These are phyloP conservation scores for Hypoxylon sp. DNA, from an alignment of 2,329 filamentous ascomycete genomes.

Conservation along the genomic window DNA sequence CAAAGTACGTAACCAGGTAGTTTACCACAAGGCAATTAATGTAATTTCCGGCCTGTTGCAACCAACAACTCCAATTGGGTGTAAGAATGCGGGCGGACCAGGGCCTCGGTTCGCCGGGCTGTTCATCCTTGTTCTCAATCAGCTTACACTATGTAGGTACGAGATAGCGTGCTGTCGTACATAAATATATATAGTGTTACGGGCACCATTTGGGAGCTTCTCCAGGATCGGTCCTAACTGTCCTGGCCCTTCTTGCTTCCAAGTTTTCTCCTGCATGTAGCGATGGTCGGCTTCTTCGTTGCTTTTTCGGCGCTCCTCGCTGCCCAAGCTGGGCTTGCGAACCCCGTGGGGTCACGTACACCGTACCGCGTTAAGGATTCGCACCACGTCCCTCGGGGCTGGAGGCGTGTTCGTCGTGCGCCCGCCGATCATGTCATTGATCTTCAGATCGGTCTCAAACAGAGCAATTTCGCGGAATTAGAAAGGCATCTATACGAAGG, in stretches of 20 bases:
- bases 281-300: constrained; percentile 49
- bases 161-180: constrained; percentile 35
- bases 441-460: constrained; percentile 71
- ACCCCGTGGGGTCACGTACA: constrained; percentile 48
- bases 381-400: constrained; percentile 66
- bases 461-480: constrained; percentile 68
- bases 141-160: constrained; percentile 35
- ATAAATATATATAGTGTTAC: constrained; percentile 34
- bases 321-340: constrained; percentile 47
- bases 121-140: constrained; percentile 30
- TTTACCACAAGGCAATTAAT: constrained; percentile 28
- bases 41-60: constrained; percentile 39
- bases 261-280: constrained; percentile 20
- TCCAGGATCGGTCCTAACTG: constrained; percentile 19
- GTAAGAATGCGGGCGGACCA: constrained; percentile 25
- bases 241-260: constrained; percentile 17
- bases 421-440: constrained; percentile 65
- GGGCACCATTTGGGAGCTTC: constrained; percentile 2
- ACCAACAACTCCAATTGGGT: constrained; percentile 35
- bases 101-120: constrained; percentile 8
- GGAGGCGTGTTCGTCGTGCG: constrained; percentile 64
- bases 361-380: constrained; percentile 66
- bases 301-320: constrained; percentile 49
- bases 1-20: not conserved
- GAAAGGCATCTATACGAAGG: constrained; percentile 65